These are phyloP conservation scores for Physcomitrium patens DNA, from an alignment of 225 moss, liverwort and hornwort genomes.

Conservation along the genomic window DNA sequence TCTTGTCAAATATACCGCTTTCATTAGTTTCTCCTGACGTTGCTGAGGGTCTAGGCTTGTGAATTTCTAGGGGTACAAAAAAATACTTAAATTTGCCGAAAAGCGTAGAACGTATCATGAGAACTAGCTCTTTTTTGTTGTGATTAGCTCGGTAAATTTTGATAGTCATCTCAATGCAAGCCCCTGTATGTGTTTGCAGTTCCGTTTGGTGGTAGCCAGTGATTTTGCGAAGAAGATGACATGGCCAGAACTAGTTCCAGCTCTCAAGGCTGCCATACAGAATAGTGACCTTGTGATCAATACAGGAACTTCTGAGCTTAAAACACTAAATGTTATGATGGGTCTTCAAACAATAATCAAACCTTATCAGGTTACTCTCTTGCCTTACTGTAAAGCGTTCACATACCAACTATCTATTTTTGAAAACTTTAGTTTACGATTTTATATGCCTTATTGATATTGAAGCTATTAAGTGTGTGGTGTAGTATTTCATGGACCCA, in stretches of 20 bases:
- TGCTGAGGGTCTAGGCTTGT: constrained; percentile 11
- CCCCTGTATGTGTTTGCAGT: constrained; percentile 63
- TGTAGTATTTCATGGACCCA: constrained; percentile 96
- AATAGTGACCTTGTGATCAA: constrained; percentile 86
- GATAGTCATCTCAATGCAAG: background rate
- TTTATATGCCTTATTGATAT: constrained; percentile 1
- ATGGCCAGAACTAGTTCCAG: constrained; percentile 93
- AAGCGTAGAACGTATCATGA: background rate
- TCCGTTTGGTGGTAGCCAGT: constrained; percentile 84
- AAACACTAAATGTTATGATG: constrained; percentile 88
- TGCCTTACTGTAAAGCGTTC: constrained; percentile 8
- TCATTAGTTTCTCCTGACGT: background rate
- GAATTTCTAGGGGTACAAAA: background rate
- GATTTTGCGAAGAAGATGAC: constrained; percentile 82
- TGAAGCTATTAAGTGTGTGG: constrained; percentile 23
- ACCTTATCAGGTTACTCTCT: constrained; percentile 75
- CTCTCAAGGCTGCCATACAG: constrained; percentile 79
- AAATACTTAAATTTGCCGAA: constrained; percentile 14
- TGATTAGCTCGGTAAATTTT: constrained; percentile 5
- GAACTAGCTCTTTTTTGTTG: constrained; percentile 9
- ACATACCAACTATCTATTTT: constrained; percentile 2
- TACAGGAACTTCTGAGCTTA: constrained; percentile 64
- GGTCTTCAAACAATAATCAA: constrained; percentile 88
- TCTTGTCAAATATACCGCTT: background rate
- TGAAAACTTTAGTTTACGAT: background rate